Base-by-base conservation (phyloP, 176 grass and related monocot genomes). In the Cocos nucifera region DNA sequence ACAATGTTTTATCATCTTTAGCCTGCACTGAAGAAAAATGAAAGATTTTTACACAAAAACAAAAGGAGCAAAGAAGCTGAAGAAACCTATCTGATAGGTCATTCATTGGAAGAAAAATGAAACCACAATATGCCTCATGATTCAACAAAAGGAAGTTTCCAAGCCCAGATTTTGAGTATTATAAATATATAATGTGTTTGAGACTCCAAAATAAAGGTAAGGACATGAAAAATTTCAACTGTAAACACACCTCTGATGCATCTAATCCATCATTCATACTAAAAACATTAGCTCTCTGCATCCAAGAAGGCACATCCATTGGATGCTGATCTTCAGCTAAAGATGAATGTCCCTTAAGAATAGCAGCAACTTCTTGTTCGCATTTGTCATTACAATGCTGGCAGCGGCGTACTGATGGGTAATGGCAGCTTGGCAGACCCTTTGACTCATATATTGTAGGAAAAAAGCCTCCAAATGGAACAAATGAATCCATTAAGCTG, bases 11-110 rank as follows among this genome's bases (percentile, higher is more conserved):
- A 80, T 80, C 82, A 75, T 83, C 93, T 78, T 81, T 78, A 75
- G 39, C 81, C 93, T 89, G 87, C 76, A 92, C 66, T 77, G 79
- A 78, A 89, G 71, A 72, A 80, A 89, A 83, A 61, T 73, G 63
- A 21, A 75, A 69, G 70, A 72, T 57, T 83, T 76, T 89, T 86
- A 80, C 84, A 72, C 66, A 56, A 67, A 14, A 9, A 23, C 21
- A 32, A 44, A 44, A 44, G 8, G 10, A 44, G 35, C 35, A 44
- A 27, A 26, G 5, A 59, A 16, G 22, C 50, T 4, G 10, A 67
- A 54, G 4, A 26, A 6, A 27, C 22, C 5, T 30, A 35, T 32
- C 19, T 21, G 10, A 67, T 54, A 35, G 32, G 6, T 35, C 32
- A 35, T 35, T 35, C 32, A 35, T 9, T 35, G 8, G 32, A 35